A percentile compares a stretch with the other conserved stretches of the same genome.
Conservation (phyloP, 2,329 filamentous ascomycete genomes). For the Alternaria infectoria region DNA sequence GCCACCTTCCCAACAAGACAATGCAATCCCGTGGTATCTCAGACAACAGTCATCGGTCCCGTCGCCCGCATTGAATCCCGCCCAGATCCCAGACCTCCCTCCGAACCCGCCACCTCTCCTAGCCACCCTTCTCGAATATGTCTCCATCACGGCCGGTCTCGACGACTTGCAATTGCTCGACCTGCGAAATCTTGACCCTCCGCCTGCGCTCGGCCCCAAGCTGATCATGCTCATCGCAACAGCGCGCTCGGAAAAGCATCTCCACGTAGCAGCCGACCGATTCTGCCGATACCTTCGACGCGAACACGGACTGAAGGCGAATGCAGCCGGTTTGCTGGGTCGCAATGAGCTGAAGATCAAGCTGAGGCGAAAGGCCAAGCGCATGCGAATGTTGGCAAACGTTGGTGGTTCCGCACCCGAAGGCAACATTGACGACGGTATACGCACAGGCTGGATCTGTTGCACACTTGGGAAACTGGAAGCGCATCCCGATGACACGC, state of each 20-base stretch:
- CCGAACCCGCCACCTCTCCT: constrained; percentile 74
- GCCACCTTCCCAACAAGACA: constrained; percentile 6
- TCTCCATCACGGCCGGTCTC: constrained; percentile 84
- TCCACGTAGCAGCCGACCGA: constrained; percentile 90
- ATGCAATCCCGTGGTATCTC: constrained; percentile 79
- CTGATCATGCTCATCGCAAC: constrained; percentile 93
- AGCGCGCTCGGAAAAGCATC: constrained; percentile 88
- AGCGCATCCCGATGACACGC: constrained; percentile 52
- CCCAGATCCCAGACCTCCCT: constrained; percentile 69
- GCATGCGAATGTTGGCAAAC: constrained; percentile 79
- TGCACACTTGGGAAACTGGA: constrained; percentile 81
- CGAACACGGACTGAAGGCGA: constrained; percentile 73
- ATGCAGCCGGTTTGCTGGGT: constrained; percentile 86
- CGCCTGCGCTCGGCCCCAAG: constrained; percentile 84
- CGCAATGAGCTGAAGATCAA: constrained; percentile 91
- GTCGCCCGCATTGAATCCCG: constrained; percentile 55
- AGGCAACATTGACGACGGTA: constrained; percentile 76
- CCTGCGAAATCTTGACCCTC: constrained; percentile 81
- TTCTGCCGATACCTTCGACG: constrained; percentile 84
- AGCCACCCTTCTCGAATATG: constrained; percentile 73
- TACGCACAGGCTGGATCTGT: constrained; percentile 94
- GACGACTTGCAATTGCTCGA: constrained; percentile 83
- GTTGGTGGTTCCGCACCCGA: constrained; percentile 62
- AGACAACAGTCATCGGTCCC: constrained; percentile 53
- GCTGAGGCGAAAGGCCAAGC: constrained; percentile 77